Evolutionary conservation across 2,329 filamentous ascomycete genomes (phyloP), one percentile per base, ranked within the genome.

Genomic region (Colletotrichum sublineola): DNA sequence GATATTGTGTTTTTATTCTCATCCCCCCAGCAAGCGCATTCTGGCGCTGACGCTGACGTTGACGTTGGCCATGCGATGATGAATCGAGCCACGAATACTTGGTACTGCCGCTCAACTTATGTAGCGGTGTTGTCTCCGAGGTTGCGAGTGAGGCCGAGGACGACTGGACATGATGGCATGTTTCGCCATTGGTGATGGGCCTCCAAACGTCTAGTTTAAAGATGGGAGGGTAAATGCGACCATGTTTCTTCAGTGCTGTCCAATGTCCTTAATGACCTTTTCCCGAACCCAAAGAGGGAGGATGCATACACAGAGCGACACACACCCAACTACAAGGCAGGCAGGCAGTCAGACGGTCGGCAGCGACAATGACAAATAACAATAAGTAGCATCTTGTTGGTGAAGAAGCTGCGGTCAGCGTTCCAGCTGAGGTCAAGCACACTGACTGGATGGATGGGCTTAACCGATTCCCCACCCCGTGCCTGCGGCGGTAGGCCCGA

Each of bases 181-280:
- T 46, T 58, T 71, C 67, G 33, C 40, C 33, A 52, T 66, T 61
- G 55, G 56, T 7, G 55, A 71, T 66, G 61, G 24, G 24, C 67
- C 58, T 70, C 53, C 67, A 33, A n/a, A 20, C 40, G 2, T 14
- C n/a, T 29, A 44, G 6, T 44, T 20, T 44, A n/a, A n/a, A 42
- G 3, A 42, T 15, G 3, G 56, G 15, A 8, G 38, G 36, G 14
- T 12, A 24, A 18, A 58, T 38, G n/a, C n/a, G 38, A 42, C n/a
- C 12, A 42, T 14, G 38, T 58, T 29, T 58, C 55, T 58, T 58
- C 36, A 58, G 6, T 58, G 33, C n/a, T 58, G n/a, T 24, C 20
- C 20, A 38, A 36, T 24, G 11, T 18, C 12, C 20, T 3, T 20
- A 8, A 42, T 42, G 24, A 8, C n/a, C 36, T 58, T 29, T 8